Evolutionary conservation across 2,329 filamentous ascomycete species (phyloP).

Genomic region (Trichophyton simii): DNA sequence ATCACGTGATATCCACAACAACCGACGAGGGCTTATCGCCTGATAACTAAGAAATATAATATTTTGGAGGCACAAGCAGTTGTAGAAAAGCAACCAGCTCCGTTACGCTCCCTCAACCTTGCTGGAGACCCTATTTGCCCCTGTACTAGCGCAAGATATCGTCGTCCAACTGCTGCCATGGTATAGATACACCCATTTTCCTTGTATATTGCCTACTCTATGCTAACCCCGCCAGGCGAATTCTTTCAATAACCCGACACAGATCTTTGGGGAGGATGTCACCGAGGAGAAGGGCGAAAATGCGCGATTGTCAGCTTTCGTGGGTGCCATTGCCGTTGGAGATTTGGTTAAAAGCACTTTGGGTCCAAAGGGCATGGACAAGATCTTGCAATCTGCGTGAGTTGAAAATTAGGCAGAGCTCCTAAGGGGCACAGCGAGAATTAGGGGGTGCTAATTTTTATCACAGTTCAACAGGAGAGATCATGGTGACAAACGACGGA

Average conservation of each 20-base stretch:
- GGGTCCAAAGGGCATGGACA: slow-evolving; percentile 98
- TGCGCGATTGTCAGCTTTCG: slow-evolving; percentile 94
- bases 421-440: background rate
- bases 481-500: slow-evolving; percentile 97
- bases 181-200: slow-evolving; percentile 1
- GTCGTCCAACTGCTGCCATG: slow-evolving; percentile 6
- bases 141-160: background rate
- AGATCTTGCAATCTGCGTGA: slow-evolving; percentile 89
- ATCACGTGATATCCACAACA: background rate
- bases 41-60: background rate
- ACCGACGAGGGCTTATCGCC: background rate
- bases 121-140: background rate
- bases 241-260: slow-evolving; percentile 59
- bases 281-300: slow-evolving; percentile 98
- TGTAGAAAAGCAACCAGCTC: background rate
- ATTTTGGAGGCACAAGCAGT: background rate
- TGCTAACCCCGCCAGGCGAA: slow-evolving; percentile 20
- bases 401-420: slow-evolving; percentile 1
- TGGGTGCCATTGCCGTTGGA: slow-evolving; percentile 93
- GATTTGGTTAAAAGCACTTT: slow-evolving; percentile 96
- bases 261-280: slow-evolving; percentile 96
- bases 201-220: background rate
- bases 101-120: background rate
- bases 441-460: background rate
- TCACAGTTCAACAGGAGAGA: slow-evolving; percentile 76